Conservation (phyloP, 176 grass and related monocot genomes). For the Melocanna baccifera region DNA sequence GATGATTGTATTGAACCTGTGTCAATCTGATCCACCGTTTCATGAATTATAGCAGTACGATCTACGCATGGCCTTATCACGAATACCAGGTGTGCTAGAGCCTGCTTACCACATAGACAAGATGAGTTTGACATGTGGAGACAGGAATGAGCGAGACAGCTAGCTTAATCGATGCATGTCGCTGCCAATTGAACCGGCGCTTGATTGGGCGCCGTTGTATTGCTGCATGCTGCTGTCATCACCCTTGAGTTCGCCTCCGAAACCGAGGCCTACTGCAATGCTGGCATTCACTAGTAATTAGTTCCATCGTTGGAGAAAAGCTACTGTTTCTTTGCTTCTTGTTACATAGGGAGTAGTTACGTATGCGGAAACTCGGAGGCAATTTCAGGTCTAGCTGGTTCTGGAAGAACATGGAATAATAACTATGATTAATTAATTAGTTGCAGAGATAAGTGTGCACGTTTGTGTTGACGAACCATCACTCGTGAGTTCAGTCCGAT, state of each 20-base stretch:
- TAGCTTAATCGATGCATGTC: background rate
- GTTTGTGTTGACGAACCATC: too few species aligned
- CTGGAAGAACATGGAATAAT: background rate
- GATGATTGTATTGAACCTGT: conserved; percentile 21
- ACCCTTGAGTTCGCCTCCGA: background rate
- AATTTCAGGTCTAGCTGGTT: background rate
- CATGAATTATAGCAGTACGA: background rate
- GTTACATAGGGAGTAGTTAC: background rate
- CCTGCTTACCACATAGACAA: background rate
- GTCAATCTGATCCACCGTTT: conserved; percentile 34
- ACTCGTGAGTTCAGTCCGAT: too few species aligned
- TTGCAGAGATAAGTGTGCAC: too few species aligned
- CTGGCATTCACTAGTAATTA: background rate
- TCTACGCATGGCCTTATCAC: conserved; percentile 12
- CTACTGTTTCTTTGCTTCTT: background rate
- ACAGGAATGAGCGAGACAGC: background rate
- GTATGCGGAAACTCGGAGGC: conserved; percentile 15
- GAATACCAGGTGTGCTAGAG: conserved; percentile 27
- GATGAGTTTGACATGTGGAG: conserved; percentile 41
- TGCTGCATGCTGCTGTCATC: background rate
- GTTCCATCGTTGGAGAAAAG: background rate
- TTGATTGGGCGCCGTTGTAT: background rate
- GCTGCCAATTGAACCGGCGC: background rate
- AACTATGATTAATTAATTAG: background rate
- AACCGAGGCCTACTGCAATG: background rate